These are phyloP conservation scores for Taphrina pruni DNA, from an alignment of 1,139 yeast genomes.

Conservation along the genomic window DNA sequence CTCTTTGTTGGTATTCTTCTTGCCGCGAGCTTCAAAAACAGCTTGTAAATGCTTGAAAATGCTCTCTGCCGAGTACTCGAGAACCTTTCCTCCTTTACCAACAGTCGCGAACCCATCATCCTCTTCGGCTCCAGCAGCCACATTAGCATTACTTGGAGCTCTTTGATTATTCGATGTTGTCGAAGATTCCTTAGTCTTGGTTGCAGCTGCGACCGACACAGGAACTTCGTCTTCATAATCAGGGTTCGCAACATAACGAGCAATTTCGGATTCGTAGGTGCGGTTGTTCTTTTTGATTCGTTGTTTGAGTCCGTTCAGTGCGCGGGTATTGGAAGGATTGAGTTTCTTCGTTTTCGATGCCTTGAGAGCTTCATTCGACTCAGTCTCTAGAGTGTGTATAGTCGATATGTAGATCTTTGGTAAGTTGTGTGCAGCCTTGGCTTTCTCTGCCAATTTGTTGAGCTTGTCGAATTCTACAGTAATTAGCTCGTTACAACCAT, in stretches of 20 bases:
- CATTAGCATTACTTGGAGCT: conserved; percentile 28
- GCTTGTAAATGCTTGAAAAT: conserved; percentile 76
- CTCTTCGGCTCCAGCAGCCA: conserved; percentile 40
- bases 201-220: conserved; percentile 46
- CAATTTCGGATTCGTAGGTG: conserved; percentile 67
- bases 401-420: conserved; percentile 76
- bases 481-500: conserved; percentile 7
- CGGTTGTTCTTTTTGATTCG: conserved; percentile 81
- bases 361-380: conserved; percentile 62
- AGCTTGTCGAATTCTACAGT: conserved; percentile 75
- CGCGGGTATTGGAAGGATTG: conserved; percentile 83
- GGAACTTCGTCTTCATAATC: conserved; percentile 54
- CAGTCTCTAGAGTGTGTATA: conserved; percentile 74
- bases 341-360: conserved; percentile 72
- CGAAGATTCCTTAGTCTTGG: conserved; percentile 39
- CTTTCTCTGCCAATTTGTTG: conserved; percentile 67
- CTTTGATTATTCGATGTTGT: neutral
- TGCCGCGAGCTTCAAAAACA: conserved; percentile 90
- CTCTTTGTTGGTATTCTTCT: conserved; percentile 83
- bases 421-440: conserved; percentile 71
- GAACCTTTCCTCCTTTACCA: conserved; percentile 55
- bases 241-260: conserved; percentile 70
- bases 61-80: conserved; percentile 54
- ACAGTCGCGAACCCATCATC: conserved; percentile 55
- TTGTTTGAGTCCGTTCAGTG: conserved; percentile 86